Conservation (phyloP, 108 stramenopile species). For the Schizochytrium sp. region DNA sequence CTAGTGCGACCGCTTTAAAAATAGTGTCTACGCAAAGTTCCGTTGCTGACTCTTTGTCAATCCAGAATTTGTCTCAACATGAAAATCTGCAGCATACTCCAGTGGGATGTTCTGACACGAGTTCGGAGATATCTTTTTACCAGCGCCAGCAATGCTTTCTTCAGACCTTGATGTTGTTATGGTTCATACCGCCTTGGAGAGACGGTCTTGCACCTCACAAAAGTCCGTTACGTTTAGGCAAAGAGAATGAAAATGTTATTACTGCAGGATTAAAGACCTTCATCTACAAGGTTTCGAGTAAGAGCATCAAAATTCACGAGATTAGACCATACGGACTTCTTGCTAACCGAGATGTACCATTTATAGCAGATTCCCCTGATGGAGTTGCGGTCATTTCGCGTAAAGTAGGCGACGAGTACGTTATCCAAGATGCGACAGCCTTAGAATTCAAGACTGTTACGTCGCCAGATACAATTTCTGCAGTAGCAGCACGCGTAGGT, state of each 20-base stretch:
- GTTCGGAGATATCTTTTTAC: not conserved
- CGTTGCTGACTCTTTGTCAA: no score
- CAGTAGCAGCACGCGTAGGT: not conserved
- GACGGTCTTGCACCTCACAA: not conserved
- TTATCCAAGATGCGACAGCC: not conserved
- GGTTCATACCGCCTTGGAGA: not conserved
- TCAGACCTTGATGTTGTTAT: not conserved
- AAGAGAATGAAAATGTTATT: not conserved
- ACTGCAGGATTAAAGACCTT: not conserved
- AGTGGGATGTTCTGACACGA: not conserved
- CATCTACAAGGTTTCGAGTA: not conserved
- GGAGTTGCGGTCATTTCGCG: not conserved
- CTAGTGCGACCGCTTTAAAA: no score
- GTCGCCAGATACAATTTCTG: not conserved
- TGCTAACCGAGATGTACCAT: not conserved
- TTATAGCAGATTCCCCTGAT: not conserved
- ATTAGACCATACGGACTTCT: not conserved
- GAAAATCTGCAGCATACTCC: not conserved
- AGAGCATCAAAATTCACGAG: not conserved
- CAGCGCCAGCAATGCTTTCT: not conserved
- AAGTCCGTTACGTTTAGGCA: not conserved
- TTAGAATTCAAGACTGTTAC: not conserved
- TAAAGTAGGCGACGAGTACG: not conserved
- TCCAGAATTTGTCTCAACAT: no score
- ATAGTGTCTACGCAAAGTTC: no score